Evolutionary conservation across 2,329 filamentous ascomycete genomes (phyloP), one percentile per base, ranked within the genome.

Genomic region (Drechslera avenae): DNA sequence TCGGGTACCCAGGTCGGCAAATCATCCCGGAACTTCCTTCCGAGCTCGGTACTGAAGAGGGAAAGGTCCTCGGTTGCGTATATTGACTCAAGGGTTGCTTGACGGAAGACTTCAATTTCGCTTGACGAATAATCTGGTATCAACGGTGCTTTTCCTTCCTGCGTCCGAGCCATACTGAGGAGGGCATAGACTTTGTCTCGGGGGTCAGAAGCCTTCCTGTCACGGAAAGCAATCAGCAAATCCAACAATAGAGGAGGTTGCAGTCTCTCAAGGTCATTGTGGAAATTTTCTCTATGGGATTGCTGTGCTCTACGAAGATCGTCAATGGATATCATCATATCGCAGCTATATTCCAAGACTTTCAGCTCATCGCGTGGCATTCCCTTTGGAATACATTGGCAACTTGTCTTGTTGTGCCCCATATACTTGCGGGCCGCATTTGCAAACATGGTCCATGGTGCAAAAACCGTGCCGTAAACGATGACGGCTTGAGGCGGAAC

Each of bases 1-100:
- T 66, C 58, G 0, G 63, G 59, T 3, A 60, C 64, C 61, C 59
- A 66, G 1, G 54, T 60, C 7, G 61, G 59, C 16, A 66, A n/a
- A 31, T 63, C 54, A 5, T 45, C 17, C 3, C 57, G 26, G 26
- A 39, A 54, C 23, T 60, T 61, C 34, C 57, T 52, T 16, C 54
- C 54, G 0, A 56, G 19, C 14, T 59, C 62, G 16, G 40, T 57
- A 21, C 43, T 54, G n/a, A 62, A 42, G 1, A 60, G 40, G 0
- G 53, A 53, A 5, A 39, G 44, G 16, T 21, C 39, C 32, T 18
- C 12, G n/a, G 44, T 46, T 3, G 35, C 21, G 2, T 46, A 46
- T 6, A 33, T 46, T 18, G 28, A 46, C 12, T 46, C 35, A 4
- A 32, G 10, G 12, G 35, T 31, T 0, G 34, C 44, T 39, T 39